A percentile compares a stretch with the other conserved stretches of the same genome.
Evolutionary conservation across 2,329 filamentous ascomycete species (phyloP).

Genomic region (Microcyclosporella mali): DNA sequence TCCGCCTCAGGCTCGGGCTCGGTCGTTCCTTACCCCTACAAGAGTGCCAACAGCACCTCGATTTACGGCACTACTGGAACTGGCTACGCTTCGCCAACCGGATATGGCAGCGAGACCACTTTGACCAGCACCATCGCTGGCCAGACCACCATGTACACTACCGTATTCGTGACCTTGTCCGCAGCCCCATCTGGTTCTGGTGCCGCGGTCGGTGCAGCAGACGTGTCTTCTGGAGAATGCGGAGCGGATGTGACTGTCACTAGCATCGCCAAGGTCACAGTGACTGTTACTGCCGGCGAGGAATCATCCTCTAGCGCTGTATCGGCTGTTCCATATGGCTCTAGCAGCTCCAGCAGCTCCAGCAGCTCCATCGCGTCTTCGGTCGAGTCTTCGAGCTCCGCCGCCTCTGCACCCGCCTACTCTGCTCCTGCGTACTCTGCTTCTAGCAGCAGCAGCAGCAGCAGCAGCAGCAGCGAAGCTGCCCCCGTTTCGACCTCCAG

Average conservation of each 20-base stretch:
- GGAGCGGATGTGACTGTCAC: constrained; percentile 35
- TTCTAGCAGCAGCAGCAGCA: constrained; percentile 1
- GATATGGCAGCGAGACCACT: constrained; percentile 6
- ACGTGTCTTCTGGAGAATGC: constrained; percentile 7
- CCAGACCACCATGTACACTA: constrained; percentile 10
- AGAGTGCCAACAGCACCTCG: constrained; percentile 23
- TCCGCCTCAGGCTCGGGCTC: constrained; percentile 15
- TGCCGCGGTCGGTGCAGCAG: constrained; percentile 4
- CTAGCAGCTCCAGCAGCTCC: constrained; percentile 8
- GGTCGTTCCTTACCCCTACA: constrained; percentile 26
- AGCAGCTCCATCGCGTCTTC: constrained; percentile 3
- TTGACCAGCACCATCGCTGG: constrained; percentile 6
- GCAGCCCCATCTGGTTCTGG: constrained; percentile 4
- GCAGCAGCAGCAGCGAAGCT: constrained; percentile 11
- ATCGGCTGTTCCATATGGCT: constrained; percentile 2
- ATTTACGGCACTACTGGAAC: constrained; percentile 24
- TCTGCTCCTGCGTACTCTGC: constrained; percentile 12
- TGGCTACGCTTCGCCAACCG: constrained; percentile 6
- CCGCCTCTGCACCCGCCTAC: constrained; percentile 1
- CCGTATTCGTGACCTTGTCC: constrained; percentile 17
- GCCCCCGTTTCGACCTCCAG: constrained; percentile 9
- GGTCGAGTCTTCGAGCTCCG: constrained; percentile 14
- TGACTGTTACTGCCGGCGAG: constrained; percentile 15
- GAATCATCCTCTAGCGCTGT: neutral
- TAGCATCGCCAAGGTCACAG: constrained; percentile 36